phyloP scores from a whole-genome alignment of 495 filamentous ascomycete species.

The Rhypophila decipiens region DNA sequence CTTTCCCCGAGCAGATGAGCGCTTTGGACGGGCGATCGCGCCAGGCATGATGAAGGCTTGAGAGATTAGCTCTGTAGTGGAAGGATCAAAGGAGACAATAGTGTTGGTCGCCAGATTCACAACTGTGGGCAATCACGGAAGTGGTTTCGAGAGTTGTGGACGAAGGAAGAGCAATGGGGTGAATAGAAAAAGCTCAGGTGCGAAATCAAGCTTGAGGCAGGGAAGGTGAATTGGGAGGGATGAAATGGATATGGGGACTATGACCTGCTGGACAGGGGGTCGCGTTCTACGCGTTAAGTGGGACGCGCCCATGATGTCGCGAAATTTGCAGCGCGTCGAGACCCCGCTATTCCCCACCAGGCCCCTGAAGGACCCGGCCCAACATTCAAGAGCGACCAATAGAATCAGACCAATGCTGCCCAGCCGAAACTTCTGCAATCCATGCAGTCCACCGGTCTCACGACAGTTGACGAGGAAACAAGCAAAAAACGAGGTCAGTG shows the following conservation, averaged over 20 bases:
- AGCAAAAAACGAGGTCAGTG: neutral
- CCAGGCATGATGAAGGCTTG: conserved; percentile 21
- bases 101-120: too few species aligned
- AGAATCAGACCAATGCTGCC: neutral
- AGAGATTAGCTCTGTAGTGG: neutral
- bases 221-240: neutral
- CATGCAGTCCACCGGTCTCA: neutral
- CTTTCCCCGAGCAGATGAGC: conserved; percentile 21
- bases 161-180: neutral
- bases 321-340: neutral
- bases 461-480: neutral
- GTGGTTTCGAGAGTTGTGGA: neutral
- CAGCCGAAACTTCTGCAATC: neutral
- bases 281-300: neutral
- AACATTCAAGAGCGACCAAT: neutral
- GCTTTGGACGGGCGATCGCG: conserved; percentile 18
- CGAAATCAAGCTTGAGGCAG: neutral
- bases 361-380: too few species aligned
- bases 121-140: neutral
- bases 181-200: neutral
- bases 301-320: neutral
- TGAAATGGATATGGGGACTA: too few species aligned
- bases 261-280: neutral
- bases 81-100: neutral
- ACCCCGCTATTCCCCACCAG: neutral